Percentiles rank a stretch among this genome's conserved stretches.
These are phyloP conservation scores for Myriosclerotinia curreyana DNA, from an alignment of 2,329 filamentous ascomycete genomes.

Conservation along the genomic window DNA sequence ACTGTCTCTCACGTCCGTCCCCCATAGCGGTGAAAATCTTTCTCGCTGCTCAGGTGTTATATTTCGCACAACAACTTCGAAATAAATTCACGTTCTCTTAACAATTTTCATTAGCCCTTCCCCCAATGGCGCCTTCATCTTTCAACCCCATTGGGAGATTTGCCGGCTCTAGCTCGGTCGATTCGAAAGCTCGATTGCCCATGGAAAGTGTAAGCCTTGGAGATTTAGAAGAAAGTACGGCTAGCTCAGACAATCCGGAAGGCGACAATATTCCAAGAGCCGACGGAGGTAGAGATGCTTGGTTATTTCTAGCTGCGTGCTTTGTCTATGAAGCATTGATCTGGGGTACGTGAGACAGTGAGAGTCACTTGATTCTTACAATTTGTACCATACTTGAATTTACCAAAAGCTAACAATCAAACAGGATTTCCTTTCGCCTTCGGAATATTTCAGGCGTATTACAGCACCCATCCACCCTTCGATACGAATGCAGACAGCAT, in stretches of 20 bases:
- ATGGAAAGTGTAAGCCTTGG: background rate
- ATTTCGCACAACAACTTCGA: background rate
- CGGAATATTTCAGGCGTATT: conserved; percentile 47
- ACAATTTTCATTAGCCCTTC: background rate
- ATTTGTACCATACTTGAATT: background rate
- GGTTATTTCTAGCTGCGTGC: conserved; percentile 49
- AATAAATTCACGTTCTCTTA: background rate
- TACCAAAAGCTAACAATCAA: conserved; percentile 9
- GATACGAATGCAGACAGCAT: conserved; percentile 41
- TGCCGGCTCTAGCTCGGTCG: background rate
- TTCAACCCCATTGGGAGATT: background rate
- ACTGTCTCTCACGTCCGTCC: background rate
- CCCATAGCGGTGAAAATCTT: no score
- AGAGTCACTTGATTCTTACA: no score
- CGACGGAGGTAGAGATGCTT: conserved; percentile 51
- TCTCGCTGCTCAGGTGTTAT: background rate
- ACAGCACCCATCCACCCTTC: conserved; percentile 42
- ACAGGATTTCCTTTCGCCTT: conserved; percentile 42
- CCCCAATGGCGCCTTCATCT: background rate
- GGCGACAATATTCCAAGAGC: conserved; percentile 39
- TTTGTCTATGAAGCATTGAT: conserved; percentile 53
- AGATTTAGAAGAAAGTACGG: background rate
- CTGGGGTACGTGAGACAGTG: conserved; percentile 45
- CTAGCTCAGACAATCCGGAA: background rate
- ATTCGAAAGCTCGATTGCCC: background rate